Percentiles rank a stretch among this genome's conserved stretches.
Conservation (phyloP, 345 rosid species). For the Stellera chamaejasme region DNA sequence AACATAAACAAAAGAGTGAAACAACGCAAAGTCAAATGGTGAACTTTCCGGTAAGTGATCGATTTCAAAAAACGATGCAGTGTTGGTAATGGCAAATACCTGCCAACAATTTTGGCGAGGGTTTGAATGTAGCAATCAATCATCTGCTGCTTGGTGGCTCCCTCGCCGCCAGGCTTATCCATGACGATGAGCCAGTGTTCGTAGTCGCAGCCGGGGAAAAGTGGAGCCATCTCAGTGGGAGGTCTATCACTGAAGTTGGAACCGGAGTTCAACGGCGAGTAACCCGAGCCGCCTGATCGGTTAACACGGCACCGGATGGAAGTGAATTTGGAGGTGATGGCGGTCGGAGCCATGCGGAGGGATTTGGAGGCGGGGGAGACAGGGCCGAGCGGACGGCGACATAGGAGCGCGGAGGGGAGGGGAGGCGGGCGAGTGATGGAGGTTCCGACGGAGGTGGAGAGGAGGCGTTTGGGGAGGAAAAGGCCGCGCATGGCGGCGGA, state of each 20-base stretch:
- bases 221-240: conserved; percentile 92
- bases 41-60: not conserved
- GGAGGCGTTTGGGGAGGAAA: conserved; percentile 32
- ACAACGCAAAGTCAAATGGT: not conserved
- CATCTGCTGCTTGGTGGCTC: conserved; percentile 88
- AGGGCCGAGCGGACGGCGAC: conserved; percentile 35
- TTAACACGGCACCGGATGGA: conserved; percentile 62
- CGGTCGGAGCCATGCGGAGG: conserved; percentile 12
- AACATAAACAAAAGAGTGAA: conserved; percentile 6
- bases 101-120: conserved; percentile 70
- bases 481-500: conserved; percentile 38
- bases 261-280: conserved; percentile 86
- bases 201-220: conserved; percentile 91
- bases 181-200: conserved; percentile 96
- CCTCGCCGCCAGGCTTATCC: conserved; percentile 92
- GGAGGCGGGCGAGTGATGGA: conserved; percentile 29
- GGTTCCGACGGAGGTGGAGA: conserved; percentile 18
- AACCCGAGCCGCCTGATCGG: conserved; percentile 61
- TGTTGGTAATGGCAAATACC: conserved; percentile 21
- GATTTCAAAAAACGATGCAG: not conserved
- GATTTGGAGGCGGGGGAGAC: conserved; percentile 18
- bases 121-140: conserved; percentile 84
- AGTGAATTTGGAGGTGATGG: conserved; percentile 28
- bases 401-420: conserved; percentile 24
- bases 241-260: conserved; percentile 92